Conservation (phyloP, 345 rosid species). For the Kernera saxatilis region DNA sequence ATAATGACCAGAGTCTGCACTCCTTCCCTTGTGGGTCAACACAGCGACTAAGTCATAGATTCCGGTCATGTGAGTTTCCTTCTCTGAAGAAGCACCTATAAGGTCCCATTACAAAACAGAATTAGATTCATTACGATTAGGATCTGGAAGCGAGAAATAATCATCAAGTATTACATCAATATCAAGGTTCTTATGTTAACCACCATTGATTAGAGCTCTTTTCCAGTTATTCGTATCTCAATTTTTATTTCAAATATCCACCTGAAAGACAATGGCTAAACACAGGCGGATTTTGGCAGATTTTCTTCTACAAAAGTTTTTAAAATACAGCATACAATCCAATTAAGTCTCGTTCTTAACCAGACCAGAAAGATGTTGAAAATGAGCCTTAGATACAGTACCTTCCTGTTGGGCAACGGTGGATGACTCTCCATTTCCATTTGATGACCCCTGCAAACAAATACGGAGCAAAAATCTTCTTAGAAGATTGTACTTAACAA, state of each 20-base stretch:
- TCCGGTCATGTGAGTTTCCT: conserved; percentile 65
- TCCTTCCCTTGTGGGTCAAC: conserved; percentile 93
- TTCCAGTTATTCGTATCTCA: background rate
- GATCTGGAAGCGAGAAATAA: background rate
- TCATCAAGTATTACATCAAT: background rate
- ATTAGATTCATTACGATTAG: background rate
- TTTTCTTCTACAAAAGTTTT: background rate
- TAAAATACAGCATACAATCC: background rate
- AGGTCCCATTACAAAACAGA: background rate
- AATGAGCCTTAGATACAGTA: conserved; percentile 22
- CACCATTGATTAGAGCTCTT: background rate
- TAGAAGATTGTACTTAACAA: background rate
- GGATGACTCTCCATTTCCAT: conserved; percentile 59
- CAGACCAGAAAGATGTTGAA: background rate
- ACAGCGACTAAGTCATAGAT: conserved; percentile 87
- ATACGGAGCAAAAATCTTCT: background rate
- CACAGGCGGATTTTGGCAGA: background rate
- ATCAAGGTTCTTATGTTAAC: background rate
- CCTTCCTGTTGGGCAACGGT: conserved; percentile 50
- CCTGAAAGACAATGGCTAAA: background rate
- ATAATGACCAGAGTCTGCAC: conserved; percentile 97
- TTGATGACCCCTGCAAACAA: conserved; percentile 59
- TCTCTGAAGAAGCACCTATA: conserved; percentile 44
- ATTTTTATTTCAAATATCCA: background rate
- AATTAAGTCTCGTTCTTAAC: background rate